Evolutionary conservation across 495 filamentous ascomycete genomes (phyloP), one percentile per base, ranked within the genome.

Genomic region (Trichoderma orchidacearum): DNA sequence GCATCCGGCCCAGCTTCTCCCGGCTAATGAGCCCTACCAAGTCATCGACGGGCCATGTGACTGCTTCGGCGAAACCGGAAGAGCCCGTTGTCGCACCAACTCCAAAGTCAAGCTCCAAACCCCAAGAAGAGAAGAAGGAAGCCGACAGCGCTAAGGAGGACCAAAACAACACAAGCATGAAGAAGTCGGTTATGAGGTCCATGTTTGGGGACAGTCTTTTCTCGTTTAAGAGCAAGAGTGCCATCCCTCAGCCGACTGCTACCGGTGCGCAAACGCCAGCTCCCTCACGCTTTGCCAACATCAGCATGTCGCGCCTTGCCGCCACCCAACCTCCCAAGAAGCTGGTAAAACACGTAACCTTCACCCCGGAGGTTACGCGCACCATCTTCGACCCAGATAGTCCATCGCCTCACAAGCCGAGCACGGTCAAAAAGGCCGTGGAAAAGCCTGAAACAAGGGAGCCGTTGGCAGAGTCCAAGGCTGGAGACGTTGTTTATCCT

Each of bases 1-100:
- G 63, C 36, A 63, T 72, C 57, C 64, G 75, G 70, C 60, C 80
- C 68, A 66, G 56, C 57, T 59, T 74, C 6, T 63, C 66, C 21
- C 80, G 79, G 15, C 68, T 90, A 48, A 80, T 84, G 69, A 92
- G 87, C 1, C 90, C 89, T 0, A 94, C 89, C 30, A 87, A 86
- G 62, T 74, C 89, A n/a, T 90, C 87, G 0, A 63, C 87, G 38
- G 81, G 85, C 23, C 85, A 25, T 38, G 5, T 25, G n/a, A 1
- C 21, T 15, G 23, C 13, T 5, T 31, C 30, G 12, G 25, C 13
- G 17, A 55, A 55, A 7, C 3, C 53, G 2, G 21, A 48, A 23
- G 18, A 9, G 18, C 13, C 41, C 27, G 8, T 27, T 48, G 21
- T 11, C 13, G 21, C 21, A 1, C 65, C 68, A 11, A 62, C 74